Base-by-base conservation (phyloP, 2,329 filamentous ascomycete species). In the Verticillium dahliae region DNA sequence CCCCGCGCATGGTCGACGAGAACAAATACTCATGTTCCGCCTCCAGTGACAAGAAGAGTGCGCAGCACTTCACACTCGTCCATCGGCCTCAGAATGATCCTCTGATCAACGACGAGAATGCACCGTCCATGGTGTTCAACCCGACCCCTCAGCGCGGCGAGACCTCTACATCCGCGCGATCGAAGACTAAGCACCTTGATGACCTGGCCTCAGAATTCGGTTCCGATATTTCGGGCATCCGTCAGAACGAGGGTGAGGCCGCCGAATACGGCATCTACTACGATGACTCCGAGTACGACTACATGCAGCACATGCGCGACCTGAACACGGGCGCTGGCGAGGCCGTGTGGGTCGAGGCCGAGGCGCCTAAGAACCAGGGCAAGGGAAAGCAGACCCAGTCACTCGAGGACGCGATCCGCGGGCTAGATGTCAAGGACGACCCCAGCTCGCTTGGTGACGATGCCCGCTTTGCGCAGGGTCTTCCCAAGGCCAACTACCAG, bases 241-340 rank as follows among this genome's bases (percentile, higher is more conserved):
- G 93, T 68, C 84, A 86, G 61, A 98, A 99, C 74, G 95, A 99
- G 76, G 96, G 96, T 69, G 93, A 99, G 78, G 95, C 96, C 9
- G 95, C 96, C 67, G 91, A 90, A 73, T 87, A 97, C 76, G 95
- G 95, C 66, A 86, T 99, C 66, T 99, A 90, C 81, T 99, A 84
- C 75, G 96, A 99, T 76, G 95, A 99, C 76, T 90, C 91, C 66
- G 85, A 91, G 71, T 99, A 99, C 77, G 95, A 99, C 76, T 99
- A 99, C 78, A 99, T 99, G 95, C 95, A 99, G 76, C 95, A 99
- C 76, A 80, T 99, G 82, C 90, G 92, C 61, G 95, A 98, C 69
- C 79, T 99, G n/a, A 88, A 88, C 62, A 75, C 80, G 54, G 91
- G 84, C 6, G 85, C 85, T 31, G 90, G 90, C 35, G 89, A 92